phyloP scores from a whole-genome alignment of 495 filamentous ascomycete species.

The Tuber brumale region DNA sequence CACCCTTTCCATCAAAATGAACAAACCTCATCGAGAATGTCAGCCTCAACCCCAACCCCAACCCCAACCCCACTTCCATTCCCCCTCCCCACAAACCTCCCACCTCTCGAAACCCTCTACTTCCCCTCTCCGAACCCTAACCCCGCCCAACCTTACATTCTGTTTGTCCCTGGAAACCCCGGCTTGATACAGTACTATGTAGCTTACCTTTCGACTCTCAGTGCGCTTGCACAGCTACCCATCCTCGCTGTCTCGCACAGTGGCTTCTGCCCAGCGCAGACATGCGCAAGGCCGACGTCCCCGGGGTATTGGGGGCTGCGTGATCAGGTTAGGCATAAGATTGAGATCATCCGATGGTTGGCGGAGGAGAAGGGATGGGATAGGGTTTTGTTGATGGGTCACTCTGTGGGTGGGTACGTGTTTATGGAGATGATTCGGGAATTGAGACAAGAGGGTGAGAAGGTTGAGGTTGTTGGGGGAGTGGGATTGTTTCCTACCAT shows the following conservation, averaged over 20 bases:
- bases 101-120: slow-evolving; percentile 64
- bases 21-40: not conserved
- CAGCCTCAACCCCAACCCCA: slow-evolving; percentile 16
- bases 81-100: slow-evolving; percentile 56
- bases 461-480: slow-evolving; percentile 46
- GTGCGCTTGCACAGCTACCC: slow-evolving; percentile 44
- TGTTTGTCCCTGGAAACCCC: slow-evolving; percentile 82
- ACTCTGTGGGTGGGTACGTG: slow-evolving; percentile 76
- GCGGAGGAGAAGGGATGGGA: not conserved
- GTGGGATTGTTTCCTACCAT: slow-evolving; percentile 74
- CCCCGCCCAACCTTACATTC: slow-evolving; percentile 53
- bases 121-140: slow-evolving; percentile 59
- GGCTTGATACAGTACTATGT: slow-evolving; percentile 77
- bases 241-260: slow-evolving; percentile 66
- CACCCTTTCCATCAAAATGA: not conserved
- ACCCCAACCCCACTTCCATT: slow-evolving; percentile 55
- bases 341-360: slow-evolving; percentile 18
- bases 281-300: slow-evolving; percentile 6
- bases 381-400: slow-evolving; percentile 69
- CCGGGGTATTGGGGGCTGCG: slow-evolving; percentile 42
- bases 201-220: slow-evolving; percentile 57
- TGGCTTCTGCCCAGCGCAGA: slow-evolving; percentile 57
- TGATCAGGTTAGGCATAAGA: slow-evolving; percentile 22
- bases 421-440: slow-evolving; percentile 63
- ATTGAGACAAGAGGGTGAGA: slow-evolving; percentile 40